Evolutionary conservation across 306 rosid species (phyloP).

Genomic region (Gastrolobium villosum): DNA sequence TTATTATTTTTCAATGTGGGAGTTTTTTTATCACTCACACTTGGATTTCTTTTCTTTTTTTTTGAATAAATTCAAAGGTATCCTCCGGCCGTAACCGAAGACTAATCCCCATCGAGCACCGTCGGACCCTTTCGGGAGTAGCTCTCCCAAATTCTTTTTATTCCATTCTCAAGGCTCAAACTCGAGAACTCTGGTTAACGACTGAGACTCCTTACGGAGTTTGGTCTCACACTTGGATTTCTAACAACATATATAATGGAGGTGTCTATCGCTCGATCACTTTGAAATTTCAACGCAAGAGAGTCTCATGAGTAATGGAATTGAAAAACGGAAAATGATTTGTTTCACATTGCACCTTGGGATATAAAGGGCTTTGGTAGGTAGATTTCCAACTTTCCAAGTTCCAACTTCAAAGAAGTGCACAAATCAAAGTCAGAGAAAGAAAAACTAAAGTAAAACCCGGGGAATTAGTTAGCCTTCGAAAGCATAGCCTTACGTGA

Average conservation of each 20-base stretch:
- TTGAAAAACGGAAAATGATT: conserved; percentile 7
- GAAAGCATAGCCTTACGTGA: not conserved
- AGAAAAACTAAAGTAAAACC: not conserved
- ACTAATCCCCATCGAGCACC: too few species aligned
- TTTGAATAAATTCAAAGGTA: too few species aligned
- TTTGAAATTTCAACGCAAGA: conserved; percentile 38
- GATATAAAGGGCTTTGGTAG: conserved; percentile 17
- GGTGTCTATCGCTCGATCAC: not conserved
- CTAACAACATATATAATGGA: not conserved
- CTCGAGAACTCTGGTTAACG: too few species aligned
- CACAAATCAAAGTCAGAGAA: conserved; percentile 12
- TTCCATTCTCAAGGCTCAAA: too few species aligned
- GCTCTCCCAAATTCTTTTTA: too few species aligned
- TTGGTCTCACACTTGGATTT: too few species aligned
- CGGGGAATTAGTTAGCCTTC: not conserved
- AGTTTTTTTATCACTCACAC: too few species aligned
- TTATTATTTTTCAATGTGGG: too few species aligned
- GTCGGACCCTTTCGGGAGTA: too few species aligned
- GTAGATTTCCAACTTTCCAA: conserved; percentile 27
- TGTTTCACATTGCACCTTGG: not conserved
- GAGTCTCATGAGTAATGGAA: not conserved
- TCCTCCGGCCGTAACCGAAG: too few species aligned
- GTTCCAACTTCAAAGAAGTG: not conserved
- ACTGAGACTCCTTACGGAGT: too few species aligned
- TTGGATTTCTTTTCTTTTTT: too few species aligned